phyloP scores from a whole-genome alignment of 495 filamentous ascomycete genomes.

The Neurospora sp. region DNA sequence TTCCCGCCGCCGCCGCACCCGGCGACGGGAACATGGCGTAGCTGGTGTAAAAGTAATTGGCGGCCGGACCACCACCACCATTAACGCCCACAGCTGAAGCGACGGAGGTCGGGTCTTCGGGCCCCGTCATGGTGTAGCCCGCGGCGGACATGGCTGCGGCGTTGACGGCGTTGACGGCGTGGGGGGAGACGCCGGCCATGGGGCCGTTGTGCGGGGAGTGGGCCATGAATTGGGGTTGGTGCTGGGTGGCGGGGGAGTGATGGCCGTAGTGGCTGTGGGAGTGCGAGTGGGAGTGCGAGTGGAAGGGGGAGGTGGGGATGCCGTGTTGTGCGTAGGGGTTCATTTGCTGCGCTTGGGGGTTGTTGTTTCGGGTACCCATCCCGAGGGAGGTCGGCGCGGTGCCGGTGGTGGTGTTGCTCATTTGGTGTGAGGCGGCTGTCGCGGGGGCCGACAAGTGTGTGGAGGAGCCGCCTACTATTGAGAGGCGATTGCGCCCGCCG shows the following conservation, averaged over 20 bases:
- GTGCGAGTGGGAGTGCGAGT: neutral
- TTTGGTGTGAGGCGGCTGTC: conserved; percentile 6
- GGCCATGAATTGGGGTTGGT: neutral
- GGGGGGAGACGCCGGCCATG: neutral
- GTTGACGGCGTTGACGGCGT: neutral
- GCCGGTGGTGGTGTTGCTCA: conserved; percentile 3
- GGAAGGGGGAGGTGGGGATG: neutral
- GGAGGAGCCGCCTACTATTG: conserved; percentile 6
- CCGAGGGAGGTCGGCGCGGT: conserved; percentile 9
- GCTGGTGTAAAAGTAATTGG: neutral
- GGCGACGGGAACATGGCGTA: neutral
- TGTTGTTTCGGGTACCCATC: neutral
- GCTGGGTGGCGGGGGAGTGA: neutral
- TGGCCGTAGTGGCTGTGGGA: neutral
- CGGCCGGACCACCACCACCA: neutral
- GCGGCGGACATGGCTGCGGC: neutral
- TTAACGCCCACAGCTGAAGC: neutral
- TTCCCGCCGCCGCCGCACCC: no score
- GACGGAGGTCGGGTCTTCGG: neutral
- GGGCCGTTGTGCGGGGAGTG: neutral
- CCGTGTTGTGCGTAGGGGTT: neutral
- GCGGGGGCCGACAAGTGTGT: conserved; percentile 7
- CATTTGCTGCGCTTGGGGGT: neutral
- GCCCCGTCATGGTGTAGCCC: neutral
- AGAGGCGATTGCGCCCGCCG: neutral